These are phyloP conservation scores for Royoungia palumana DNA, from an alignment of 768 basidiomycete genomes.

Conservation along the genomic window DNA sequence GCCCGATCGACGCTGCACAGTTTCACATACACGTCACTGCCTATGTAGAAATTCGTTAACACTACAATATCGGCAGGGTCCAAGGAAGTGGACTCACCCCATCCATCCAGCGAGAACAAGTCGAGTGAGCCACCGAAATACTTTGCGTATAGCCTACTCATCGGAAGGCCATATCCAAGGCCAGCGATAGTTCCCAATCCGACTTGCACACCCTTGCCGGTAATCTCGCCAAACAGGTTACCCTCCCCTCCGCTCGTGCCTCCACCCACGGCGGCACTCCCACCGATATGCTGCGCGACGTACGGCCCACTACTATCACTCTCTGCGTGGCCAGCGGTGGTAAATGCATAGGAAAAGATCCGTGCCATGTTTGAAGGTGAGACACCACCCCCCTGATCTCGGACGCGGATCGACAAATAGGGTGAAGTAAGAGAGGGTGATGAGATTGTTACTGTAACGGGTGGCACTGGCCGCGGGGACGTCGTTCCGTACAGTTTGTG, in stretches of 20 bases:
- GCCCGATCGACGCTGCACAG: slow-evolving; percentile 51
- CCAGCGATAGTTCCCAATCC: slow-evolving; percentile 90
- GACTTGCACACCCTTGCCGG: slow-evolving; percentile 70
- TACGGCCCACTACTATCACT: slow-evolving; percentile 65
- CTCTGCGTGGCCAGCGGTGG: slow-evolving; percentile 63
- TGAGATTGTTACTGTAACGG: slow-evolving; percentile 70
- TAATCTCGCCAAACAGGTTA: slow-evolving; percentile 73
- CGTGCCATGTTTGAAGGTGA: slow-evolving; percentile 66
- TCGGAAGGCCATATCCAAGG: slow-evolving; percentile 81
- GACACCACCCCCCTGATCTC: slow-evolving; percentile 87
- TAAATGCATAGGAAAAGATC: slow-evolving; percentile 91
- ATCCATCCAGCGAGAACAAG: slow-evolving; percentile 77
- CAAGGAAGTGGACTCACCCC: slow-evolving; percentile 49
- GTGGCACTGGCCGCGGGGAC: slow-evolving; percentile 44
- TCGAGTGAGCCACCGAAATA: slow-evolving; percentile 89
- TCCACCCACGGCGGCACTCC: slow-evolving; percentile 58
- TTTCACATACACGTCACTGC: slow-evolving; percentile 54
- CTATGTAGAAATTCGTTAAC: slow-evolving; percentile 19
- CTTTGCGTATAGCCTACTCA: slow-evolving; percentile 73
- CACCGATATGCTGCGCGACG: slow-evolving; percentile 74
- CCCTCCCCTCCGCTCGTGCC: slow-evolving; percentile 39
- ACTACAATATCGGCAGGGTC: background rate
- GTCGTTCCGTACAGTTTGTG: slow-evolving; percentile 38
- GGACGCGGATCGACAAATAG: slow-evolving; percentile 73
- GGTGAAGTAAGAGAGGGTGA: slow-evolving; percentile 36